These are phyloP conservation scores for Pseudogymnoascus sp. DNA, from an alignment of 2,329 filamentous ascomycete species.

Conservation along the genomic window DNA sequence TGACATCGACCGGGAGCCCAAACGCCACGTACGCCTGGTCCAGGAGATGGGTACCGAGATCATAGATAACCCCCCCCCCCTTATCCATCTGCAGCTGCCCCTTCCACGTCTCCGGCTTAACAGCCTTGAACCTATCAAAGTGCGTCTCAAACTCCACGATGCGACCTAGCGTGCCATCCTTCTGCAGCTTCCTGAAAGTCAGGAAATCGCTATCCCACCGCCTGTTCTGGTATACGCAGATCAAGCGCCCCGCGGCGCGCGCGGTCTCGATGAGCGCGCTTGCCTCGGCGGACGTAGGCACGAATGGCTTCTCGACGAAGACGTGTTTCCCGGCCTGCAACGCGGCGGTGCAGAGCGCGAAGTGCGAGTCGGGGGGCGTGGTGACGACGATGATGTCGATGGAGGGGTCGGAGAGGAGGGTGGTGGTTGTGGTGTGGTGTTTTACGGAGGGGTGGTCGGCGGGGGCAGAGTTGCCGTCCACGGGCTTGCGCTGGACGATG, in stretches of 20 bases:
- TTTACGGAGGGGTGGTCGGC: slow-evolving; percentile 57
- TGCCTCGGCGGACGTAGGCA: slow-evolving; percentile 61
- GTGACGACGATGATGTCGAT: slow-evolving; percentile 64
- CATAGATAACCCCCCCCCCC: slow-evolving; percentile 61
- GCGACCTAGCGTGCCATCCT: slow-evolving; percentile 54
- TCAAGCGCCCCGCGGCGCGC: slow-evolving; percentile 31
- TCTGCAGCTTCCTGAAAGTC: slow-evolving; percentile 55
- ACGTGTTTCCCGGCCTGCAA: slow-evolving; percentile 68
- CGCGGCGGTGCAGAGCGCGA: slow-evolving; percentile 52
- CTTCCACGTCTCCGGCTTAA: slow-evolving; percentile 58
- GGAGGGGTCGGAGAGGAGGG: slow-evolving; percentile 54
- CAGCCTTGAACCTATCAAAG: slow-evolving; percentile 65
- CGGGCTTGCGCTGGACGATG: slow-evolving; percentile 66
- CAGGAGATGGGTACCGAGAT: slow-evolving; percentile 66
- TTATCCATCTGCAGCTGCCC: slow-evolving; percentile 46
- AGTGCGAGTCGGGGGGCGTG: slow-evolving; percentile 65
- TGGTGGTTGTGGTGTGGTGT: slow-evolving; percentile 53
- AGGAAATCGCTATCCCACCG: slow-evolving; percentile 72
- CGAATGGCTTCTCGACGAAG: slow-evolving; percentile 76
- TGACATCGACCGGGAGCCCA: slow-evolving; percentile 58
- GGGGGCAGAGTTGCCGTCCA: slow-evolving; percentile 54
- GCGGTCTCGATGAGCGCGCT: slow-evolving; percentile 44
- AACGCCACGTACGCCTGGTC: slow-evolving; percentile 67
- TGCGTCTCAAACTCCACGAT: slow-evolving; percentile 71
- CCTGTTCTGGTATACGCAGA: slow-evolving; percentile 42